Evolutionary conservation across 441 rosid species (phyloP).

Genomic region (Adansonia madagascariensis): DNA sequence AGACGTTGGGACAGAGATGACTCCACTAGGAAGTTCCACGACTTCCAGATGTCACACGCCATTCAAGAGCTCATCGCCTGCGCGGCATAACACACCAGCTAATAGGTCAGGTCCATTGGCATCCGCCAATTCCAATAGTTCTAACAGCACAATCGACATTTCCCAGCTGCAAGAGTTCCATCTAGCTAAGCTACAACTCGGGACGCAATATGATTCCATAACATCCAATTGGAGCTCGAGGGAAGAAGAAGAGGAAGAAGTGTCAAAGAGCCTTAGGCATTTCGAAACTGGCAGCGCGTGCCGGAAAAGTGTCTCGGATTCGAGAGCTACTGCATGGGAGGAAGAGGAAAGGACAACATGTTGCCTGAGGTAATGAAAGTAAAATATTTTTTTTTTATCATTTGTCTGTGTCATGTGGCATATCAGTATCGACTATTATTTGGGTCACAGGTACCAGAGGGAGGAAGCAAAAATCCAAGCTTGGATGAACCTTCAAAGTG

Average conservation of each 20-base stretch:
- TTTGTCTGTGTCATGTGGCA: not conserved
- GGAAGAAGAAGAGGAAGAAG: conserved; percentile 92
- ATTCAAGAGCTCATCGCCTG: conserved; percentile 69
- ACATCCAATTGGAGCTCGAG: conserved; percentile 88
- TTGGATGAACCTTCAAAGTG: conserved; percentile 90
- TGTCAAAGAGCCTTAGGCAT: conserved; percentile 88
- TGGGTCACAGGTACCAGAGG: conserved; percentile 68
- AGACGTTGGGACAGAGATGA: conserved; percentile 94
- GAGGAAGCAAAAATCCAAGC: conserved; percentile 95
- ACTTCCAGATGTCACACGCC: conserved; percentile 85
- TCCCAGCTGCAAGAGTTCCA: conserved; percentile 67
- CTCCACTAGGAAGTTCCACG: conserved; percentile 80
- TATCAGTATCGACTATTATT: conserved; percentile 20
- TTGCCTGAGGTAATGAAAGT: conserved; percentile 63
- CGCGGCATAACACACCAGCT: conserved; percentile 91
- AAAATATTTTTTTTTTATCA: not conserved
- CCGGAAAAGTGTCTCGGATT: conserved; percentile 56
- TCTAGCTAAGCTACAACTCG: conserved; percentile 73
- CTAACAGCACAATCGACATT: conserved; percentile 51
- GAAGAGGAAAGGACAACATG: conserved; percentile 76
- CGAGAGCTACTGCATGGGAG: conserved; percentile 68
- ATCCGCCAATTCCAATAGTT: conserved; percentile 33
- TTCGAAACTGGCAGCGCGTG: conserved; percentile 56
- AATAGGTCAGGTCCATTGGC: conserved; percentile 81
- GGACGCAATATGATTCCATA: conserved; percentile 66